phyloP scores from a whole-genome alignment of 768 basidiomycete species.

The Phanerodontia chrysosporium region DNA sequence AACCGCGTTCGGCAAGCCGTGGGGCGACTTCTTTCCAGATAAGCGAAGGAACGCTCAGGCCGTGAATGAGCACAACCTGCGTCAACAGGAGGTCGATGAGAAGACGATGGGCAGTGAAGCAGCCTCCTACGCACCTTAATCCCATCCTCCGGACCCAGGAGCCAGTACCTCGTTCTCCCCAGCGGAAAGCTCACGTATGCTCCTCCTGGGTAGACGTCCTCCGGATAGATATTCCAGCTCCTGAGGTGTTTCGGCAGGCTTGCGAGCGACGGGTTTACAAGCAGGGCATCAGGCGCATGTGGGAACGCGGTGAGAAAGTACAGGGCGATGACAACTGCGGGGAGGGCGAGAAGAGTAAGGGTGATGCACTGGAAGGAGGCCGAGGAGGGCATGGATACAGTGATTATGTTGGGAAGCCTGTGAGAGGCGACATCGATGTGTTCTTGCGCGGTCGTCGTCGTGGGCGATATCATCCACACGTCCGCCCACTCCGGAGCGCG shows the following conservation, averaged over 20 bases:
- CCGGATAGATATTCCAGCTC: conserved; percentile 71
- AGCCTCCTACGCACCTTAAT: conserved; percentile 43
- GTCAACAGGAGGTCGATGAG: background rate
- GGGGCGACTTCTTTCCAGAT: conserved; percentile 78
- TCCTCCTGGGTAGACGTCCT: conserved; percentile 60
- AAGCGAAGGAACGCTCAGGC: conserved; percentile 71
- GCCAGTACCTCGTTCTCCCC: conserved; percentile 72
- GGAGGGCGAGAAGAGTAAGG: conserved; percentile 53
- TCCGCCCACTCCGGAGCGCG: background rate
- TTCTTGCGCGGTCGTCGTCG: background rate
- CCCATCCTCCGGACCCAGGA: conserved; percentile 67
- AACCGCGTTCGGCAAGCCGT: conserved; percentile 54
- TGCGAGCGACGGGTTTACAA: conserved; percentile 55
- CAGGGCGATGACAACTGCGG: conserved; percentile 52
- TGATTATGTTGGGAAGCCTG: background rate
- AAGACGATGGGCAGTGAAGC: background rate
- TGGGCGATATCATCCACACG: background rate
- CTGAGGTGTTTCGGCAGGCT: conserved; percentile 50
- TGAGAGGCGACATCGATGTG: background rate
- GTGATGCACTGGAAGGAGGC: conserved; percentile 36
- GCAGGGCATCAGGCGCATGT: conserved; percentile 45
- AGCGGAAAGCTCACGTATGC: conserved; percentile 62
- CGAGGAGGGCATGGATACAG: conserved; percentile 8
- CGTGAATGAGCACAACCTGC: conserved; percentile 75
- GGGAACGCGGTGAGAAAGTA: conserved; percentile 70